Percentiles rank a stretch among this genome's conserved stretches.
Evolutionary conservation across 2,329 filamentous ascomycete genomes (phyloP).

Genomic region (Dothiorella sarmentorum): DNA sequence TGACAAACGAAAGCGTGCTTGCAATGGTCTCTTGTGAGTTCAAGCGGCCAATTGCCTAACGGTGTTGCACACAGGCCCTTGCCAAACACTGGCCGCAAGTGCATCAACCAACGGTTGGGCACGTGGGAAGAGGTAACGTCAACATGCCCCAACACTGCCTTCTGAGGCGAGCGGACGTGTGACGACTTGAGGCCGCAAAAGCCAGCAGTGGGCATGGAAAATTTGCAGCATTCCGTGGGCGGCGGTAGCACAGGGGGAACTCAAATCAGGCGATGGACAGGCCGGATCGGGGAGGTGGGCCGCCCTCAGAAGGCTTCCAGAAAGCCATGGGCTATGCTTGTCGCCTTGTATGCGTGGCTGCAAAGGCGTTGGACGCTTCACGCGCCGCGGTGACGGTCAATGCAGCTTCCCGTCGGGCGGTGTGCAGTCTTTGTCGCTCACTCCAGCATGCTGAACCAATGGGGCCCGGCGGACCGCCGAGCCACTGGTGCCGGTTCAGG

Average conservation of each 20-base stretch:
- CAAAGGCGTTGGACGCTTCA: background rate
- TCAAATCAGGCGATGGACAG: background rate
- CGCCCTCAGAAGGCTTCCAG: background rate
- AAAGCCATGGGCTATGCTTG: background rate
- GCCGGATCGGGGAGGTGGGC: too few relatives aligned
- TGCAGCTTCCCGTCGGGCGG: background rate
- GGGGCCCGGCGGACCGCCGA: background rate
- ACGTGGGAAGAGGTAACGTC: background rate
- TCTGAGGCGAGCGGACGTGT: background rate
- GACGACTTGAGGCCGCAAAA: background rate
- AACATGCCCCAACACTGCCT: background rate
- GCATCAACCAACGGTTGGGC: background rate
- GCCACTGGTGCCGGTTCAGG: conserved; percentile 7
- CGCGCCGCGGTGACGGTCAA: background rate
- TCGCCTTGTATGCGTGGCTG: background rate
- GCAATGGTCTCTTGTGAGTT: background rate
- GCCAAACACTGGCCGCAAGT: background rate
- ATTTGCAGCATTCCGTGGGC: background rate
- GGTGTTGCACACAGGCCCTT: background rate
- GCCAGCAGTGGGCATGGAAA: background rate
- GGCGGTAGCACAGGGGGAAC: background rate
- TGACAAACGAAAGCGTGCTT: background rate
- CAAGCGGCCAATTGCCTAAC: background rate
- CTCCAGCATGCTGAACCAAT: conserved; percentile 4
- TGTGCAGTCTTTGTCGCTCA: background rate